Evolutionary conservation across 2,329 filamentous ascomycete species (phyloP).

Genomic region (Verticillium longisporum): DNA sequence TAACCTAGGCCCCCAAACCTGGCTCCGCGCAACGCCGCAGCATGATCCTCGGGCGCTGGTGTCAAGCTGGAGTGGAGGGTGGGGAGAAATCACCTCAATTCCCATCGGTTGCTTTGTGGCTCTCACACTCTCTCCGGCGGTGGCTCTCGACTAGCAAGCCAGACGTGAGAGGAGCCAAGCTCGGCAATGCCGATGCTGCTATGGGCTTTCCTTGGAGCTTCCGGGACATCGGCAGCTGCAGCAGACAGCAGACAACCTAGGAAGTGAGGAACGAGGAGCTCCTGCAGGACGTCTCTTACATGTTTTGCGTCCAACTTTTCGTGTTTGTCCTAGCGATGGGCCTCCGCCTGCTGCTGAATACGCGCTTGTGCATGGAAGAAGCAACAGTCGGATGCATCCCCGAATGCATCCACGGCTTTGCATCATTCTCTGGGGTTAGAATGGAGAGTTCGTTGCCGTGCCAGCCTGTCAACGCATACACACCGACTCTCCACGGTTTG

Average conservation of each 20-base stretch:
- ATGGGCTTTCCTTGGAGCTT: background rate
- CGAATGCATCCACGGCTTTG: background rate
- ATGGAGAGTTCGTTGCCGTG: background rate
- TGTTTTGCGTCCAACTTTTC: too few species aligned
- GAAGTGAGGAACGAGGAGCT: background rate
- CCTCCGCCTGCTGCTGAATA: too few species aligned
- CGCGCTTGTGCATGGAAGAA: background rate
- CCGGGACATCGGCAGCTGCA: background rate
- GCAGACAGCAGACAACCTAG: background rate
- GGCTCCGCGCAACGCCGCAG: background rate
- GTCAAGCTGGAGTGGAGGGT: background rate
- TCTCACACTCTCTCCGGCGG: background rate
- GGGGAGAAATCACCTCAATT: background rate
- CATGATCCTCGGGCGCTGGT: background rate
- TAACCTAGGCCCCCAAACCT: background rate
- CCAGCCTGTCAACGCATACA: background rate
- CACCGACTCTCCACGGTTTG: background rate
- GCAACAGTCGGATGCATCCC: background rate
- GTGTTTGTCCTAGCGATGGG: too few species aligned
- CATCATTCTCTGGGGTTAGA: background rate
- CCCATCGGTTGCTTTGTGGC: background rate
- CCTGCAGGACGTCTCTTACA: background rate
- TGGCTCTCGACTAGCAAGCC: background rate
- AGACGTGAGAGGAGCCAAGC: background rate
- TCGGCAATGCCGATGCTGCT: background rate